phyloP scores from a whole-genome alignment of 139 green algal species.

The Haematococcus lacustris region DNA sequence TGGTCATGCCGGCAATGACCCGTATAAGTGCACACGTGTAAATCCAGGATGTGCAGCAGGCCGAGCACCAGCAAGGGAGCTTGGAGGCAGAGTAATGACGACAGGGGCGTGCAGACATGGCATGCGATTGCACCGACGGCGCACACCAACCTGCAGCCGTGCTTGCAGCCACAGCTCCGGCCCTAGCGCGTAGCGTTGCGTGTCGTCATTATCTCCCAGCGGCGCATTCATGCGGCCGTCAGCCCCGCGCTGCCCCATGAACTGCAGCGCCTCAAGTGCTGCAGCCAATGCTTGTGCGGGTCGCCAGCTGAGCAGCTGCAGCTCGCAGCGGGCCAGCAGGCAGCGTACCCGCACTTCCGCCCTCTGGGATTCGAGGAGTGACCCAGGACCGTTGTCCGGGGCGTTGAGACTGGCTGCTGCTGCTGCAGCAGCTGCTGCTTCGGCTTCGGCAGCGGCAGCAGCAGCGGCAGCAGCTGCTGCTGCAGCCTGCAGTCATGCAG shows the following conservation, averaged over 20 bases:
- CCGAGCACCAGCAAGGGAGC: neutral
- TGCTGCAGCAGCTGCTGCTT: too few species aligned
- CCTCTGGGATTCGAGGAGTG: conserved; percentile 8
- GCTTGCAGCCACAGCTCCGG: conserved; percentile 23
- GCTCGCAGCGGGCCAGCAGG: conserved; percentile 15
- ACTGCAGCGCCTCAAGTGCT: conserved; percentile 14
- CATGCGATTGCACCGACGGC: neutral
- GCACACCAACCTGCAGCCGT: conserved; percentile 11
- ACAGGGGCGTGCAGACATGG: neutral
- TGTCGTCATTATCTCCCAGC: conserved; percentile 33
- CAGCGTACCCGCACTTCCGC: conserved; percentile 25
- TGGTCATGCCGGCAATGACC: neutral
- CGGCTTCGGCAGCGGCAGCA: neutral
- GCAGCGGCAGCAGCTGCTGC: neutral
- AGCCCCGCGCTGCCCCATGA: neutral
- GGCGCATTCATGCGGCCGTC: neutral
- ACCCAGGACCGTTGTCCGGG: too few species aligned
- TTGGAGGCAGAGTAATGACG: neutral
- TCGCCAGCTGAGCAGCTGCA: conserved; percentile 24
- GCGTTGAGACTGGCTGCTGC: too few species aligned
- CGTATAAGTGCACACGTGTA: neutral
- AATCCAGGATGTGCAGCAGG: neutral
- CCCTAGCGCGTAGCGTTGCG: conserved; percentile 18
- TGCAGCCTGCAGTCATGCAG: too few species aligned
- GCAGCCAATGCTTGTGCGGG: conserved; percentile 8